These are phyloP conservation scores for Populus hybrid DNA, from an alignment of 441 rosid species.

Conservation along the genomic window DNA sequence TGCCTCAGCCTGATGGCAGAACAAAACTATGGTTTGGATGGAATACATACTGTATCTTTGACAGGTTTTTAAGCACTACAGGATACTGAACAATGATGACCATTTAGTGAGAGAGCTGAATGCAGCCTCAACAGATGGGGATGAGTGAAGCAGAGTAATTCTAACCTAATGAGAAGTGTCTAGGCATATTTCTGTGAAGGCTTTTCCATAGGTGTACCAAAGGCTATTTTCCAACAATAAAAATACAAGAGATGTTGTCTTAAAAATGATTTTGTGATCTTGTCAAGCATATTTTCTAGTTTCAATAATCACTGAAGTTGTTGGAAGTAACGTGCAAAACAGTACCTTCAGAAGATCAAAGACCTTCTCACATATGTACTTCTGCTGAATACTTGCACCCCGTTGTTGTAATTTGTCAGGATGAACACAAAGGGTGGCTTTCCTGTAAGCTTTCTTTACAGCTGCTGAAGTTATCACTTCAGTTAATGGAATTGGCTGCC, in stretches of 20 bases:
- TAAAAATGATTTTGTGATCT: background rate
- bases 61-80: background rate
- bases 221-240: background rate
- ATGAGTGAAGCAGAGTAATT: background rate
- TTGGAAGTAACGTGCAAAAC: background rate
- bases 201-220: background rate
- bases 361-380: slow-evolving; percentile 87
- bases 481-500: slow-evolving; percentile 90
- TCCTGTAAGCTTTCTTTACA: slow-evolving; percentile 90
- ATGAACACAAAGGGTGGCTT: slow-evolving; percentile 96
- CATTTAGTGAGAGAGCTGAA: background rate
- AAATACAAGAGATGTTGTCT: background rate
- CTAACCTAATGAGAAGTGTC: background rate
- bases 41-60: background rate
- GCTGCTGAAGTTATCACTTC: slow-evolving; percentile 94
- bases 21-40: background rate
- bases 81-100: background rate
- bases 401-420: slow-evolving; percentile 93
- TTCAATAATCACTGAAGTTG: background rate
- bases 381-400: slow-evolving; percentile 87
- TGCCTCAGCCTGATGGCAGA: background rate
- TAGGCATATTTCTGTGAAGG: background rate
- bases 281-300: background rate
- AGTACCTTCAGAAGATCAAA: slow-evolving; percentile 90
- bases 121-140: background rate